Evolutionary conservation across 208 protist species (phyloP).

Genomic region (Plasmodiophora brassicae): DNA sequence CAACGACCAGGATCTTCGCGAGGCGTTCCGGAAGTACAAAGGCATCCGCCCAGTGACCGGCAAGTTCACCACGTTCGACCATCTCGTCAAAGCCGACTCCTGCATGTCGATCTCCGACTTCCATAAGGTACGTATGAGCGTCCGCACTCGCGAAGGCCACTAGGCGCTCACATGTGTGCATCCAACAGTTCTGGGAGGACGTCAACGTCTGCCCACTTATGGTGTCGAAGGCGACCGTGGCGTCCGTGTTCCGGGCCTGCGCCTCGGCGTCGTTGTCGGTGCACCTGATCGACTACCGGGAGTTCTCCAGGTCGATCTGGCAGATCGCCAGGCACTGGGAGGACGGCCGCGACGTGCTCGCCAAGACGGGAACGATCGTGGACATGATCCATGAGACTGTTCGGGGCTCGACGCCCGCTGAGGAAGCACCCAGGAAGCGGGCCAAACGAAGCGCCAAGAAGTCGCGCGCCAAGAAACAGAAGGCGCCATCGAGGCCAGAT

Average conservation of each 20-base stretch:
- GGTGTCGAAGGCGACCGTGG: background rate
- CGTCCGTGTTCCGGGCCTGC: background rate
- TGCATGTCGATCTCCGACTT: constrained; percentile 8
- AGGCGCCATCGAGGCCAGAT: no score
- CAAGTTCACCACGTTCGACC: background rate
- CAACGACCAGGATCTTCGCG: background rate
- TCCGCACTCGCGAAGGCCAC: background rate
- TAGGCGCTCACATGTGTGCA: background rate
- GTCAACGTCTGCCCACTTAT: background rate
- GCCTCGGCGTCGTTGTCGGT: background rate
- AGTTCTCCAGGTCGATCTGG: background rate
- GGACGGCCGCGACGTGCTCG: background rate
- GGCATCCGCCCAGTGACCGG: background rate
- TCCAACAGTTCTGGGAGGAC: constrained; percentile 22
- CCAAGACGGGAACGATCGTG: background rate
- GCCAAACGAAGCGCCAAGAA: background rate
- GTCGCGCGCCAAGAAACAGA: no score
- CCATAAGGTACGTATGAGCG: background rate
- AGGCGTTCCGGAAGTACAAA: background rate
- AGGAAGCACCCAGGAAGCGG: background rate
- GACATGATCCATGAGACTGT: background rate
- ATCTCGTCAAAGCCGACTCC: background rate
- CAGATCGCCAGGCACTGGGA: background rate
- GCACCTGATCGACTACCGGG: background rate
- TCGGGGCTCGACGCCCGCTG: no score